Conservation (phyloP, 805 yeast genomes). For the Yamadazyma sp. region DNA sequence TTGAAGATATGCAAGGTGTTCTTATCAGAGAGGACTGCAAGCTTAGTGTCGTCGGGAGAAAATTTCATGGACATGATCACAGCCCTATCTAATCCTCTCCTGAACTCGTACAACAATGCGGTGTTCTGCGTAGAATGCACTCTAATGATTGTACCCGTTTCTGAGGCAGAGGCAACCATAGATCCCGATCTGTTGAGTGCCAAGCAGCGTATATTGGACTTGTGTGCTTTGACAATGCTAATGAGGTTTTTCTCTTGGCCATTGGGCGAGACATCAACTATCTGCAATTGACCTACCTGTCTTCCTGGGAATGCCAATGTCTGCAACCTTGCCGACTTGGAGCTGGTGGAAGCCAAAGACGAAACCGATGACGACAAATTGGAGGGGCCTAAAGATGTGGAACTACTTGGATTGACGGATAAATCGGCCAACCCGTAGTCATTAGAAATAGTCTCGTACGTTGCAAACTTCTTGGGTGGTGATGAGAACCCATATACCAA, state of each 20-base stretch:
- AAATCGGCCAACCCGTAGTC: constrained; percentile 64
- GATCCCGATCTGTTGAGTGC: constrained; percentile 64
- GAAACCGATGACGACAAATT: constrained; percentile 14
- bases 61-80: constrained; percentile 79
- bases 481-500: constrained; percentile 78
- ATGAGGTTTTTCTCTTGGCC: constrained; percentile 64
- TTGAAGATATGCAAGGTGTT: constrained; percentile 85
- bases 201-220: constrained; percentile 59
- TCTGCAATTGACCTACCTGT: constrained; percentile 72
- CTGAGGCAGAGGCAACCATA: constrained; percentile 77
- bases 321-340: constrained; percentile 34
- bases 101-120: constrained; percentile 72
- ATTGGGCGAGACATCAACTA: constrained; percentile 68
- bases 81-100: constrained; percentile 89
- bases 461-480: constrained; percentile 66
- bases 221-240: constrained; percentile 77
- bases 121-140: constrained; percentile 70
- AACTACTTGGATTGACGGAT: constrained; percentile 23
- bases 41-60: constrained; percentile 68
- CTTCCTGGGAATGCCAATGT: constrained; percentile 78
- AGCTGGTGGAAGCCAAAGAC: constrained; percentile 2
- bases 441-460: constrained; percentile 66
- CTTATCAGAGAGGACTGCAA: constrained; percentile 88
- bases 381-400: constrained; percentile 9
- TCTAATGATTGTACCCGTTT: constrained; percentile 77